A percentile compares a stretch with the other conserved stretches of the same genome.
phyloP scores from a whole-genome alignment of 768 basidiomycete species.

The Pisolithus albus region DNA sequence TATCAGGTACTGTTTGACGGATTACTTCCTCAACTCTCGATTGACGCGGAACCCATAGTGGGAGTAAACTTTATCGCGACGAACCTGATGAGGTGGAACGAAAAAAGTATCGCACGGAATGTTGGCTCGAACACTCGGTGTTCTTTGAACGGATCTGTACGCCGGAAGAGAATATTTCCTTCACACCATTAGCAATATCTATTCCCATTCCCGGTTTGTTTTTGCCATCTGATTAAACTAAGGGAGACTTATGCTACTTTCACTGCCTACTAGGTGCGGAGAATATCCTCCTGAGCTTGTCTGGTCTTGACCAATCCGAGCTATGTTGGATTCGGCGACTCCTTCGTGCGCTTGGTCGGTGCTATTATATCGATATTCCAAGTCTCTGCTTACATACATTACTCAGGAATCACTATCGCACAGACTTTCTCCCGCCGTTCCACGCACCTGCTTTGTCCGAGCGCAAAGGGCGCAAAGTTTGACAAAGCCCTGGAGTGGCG shows the following conservation, averaged over 20 bases:
- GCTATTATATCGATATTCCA: not conserved
- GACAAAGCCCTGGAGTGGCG: constrained; percentile 77
- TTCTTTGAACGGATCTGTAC: constrained; percentile 66
- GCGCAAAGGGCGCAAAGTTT: constrained; percentile 63
- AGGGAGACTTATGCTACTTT: not conserved
- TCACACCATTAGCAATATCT: constrained; percentile 53
- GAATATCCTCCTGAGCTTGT: constrained; percentile 54
- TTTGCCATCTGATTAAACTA: not conserved
- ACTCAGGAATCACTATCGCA: constrained; percentile 48
- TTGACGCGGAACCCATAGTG: constrained; percentile 34
- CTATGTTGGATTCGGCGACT: constrained; percentile 60
- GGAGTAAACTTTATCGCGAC: constrained; percentile 57
- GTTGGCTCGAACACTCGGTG: constrained; percentile 87
- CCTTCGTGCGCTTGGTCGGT: constrained; percentile 58
- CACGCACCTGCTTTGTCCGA: constrained; percentile 79
- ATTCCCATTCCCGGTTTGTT: constrained; percentile 54
- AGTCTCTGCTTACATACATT: constrained; percentile 8
- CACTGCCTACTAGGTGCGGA: constrained; percentile 42
- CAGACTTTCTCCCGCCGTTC: constrained; percentile 57
- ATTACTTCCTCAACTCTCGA: constrained; percentile 6
- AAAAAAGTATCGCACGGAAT: constrained; percentile 75
- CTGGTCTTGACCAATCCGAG: constrained; percentile 70
- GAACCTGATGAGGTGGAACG: constrained; percentile 44
- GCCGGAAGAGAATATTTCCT: constrained; percentile 62
- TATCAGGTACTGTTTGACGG: constrained; percentile 47